These are phyloP conservation scores for Clavispora carvajalis DNA, from an alignment of 805 yeast genomes.

Conservation along the genomic window DNA sequence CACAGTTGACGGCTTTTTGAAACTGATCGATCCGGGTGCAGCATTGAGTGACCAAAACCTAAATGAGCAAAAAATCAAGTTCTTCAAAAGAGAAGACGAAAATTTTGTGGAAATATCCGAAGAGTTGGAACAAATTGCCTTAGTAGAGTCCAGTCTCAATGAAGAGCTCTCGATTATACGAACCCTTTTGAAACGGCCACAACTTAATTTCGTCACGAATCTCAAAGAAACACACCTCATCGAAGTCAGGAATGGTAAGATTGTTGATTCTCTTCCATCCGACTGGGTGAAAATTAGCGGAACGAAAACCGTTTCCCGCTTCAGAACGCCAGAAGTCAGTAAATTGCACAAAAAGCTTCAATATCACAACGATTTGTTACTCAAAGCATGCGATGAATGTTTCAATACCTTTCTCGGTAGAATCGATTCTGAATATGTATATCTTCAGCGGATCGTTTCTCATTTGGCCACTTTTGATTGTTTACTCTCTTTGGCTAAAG, in stretches of 20 bases:
- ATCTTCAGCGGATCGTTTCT: conserved; percentile 17
- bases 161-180: conserved; percentile 49
- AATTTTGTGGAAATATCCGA: conserved; percentile 34
- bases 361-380: conserved; percentile 54
- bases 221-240: conserved; percentile 67
- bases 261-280: conserved; percentile 54
- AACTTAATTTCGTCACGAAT: conserved; percentile 49
- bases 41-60: conserved; percentile 47
- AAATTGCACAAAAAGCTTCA: conserved; percentile 50
- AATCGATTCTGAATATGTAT: conserved; percentile 28
- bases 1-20: conserved; percentile 30
- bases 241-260: conserved; percentile 61
- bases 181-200: conserved; percentile 47
- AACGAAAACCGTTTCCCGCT: conserved; percentile 64
- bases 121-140: conserved; percentile 34
- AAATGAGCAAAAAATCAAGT: conserved; percentile 40
- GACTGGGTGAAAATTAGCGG: conserved; percentile 77
- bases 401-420: conserved; percentile 37
- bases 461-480: conserved; percentile 14
- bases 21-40: conserved; percentile 47
- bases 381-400: conserved; percentile 41
- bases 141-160: conserved; percentile 43
- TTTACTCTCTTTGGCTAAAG: conserved; percentile 10
- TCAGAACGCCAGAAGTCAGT: conserved; percentile 56
- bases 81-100: conserved; percentile 34